Evolutionary conservation across 225 moss, liverwort and hornwort genomes (phyloP), one percentile per base, ranked within the genome.

Genomic region (Ulota crispa): DNA sequence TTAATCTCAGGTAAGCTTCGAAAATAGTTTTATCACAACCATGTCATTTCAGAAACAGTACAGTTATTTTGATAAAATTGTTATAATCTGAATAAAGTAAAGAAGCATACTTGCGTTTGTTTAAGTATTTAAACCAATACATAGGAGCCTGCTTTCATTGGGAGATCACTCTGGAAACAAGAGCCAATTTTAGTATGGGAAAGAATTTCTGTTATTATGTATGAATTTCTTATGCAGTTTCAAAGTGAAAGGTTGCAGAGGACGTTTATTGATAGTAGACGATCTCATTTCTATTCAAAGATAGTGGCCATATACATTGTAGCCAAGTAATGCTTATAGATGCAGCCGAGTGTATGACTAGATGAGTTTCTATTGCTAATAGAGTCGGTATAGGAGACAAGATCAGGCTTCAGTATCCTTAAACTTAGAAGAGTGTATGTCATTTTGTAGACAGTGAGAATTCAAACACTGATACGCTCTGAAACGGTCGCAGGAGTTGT

Each of bases 401-500:
- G 11, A 26, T 36, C 13, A 72, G 4, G 16, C 24, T 34, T 8
- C n/a, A 28, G 14, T 42, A 12, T 42, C n/a, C 39, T 78, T 28
- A 19, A 28, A 20, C 1, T 39, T 43, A 21, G 8, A 13, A 62
- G 53, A 41, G 63, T 41, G 41, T 42, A 36, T 61, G 32, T 59
- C 31, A 11, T 75, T 57, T 13, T 43, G 43, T 3, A 3, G 21
- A 56, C 36, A 21, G 47, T 64, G 52, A 12, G 42, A n/a, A 55
- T 68, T 32, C 27, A 61, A 23, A 52, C 76, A 39, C 47, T 78
- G 83, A 8, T 73, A 7, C 73, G 3, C 36, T 68, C 63, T 77
- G 80, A 69, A 69, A 2, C 80, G 63, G 56, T 20, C 24, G 27
- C 88, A 90, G 90, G 88, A 68, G 77, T 80, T 52, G 24, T 90